Percentiles rank a stretch among this genome's conserved stretches.
phyloP scores from a whole-genome alignment of 129 eudicot species.

The Lactuca saligna region DNA sequence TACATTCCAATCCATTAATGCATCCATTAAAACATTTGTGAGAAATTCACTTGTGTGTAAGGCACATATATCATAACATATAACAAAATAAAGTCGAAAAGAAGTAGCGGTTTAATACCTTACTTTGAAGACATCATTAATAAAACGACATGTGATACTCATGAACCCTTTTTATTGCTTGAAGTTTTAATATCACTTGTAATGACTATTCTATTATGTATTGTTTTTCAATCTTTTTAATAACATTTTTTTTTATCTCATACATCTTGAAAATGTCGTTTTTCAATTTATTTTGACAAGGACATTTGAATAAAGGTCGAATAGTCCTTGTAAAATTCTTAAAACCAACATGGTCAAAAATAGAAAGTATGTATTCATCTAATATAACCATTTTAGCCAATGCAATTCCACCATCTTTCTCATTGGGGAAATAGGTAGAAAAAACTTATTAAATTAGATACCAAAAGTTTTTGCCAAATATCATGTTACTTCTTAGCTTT shows the following conservation, averaged over 20 bases:
- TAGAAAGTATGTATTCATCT: not conserved
- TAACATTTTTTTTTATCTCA: too few species aligned
- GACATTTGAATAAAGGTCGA: too few species aligned
- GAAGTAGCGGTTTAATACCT: too few species aligned
- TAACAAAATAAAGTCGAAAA: not conserved
- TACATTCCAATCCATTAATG: not conserved
- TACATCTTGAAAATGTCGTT: too few species aligned
- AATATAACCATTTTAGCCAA: conserved; percentile 5
- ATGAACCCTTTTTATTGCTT: conserved; percentile 1
- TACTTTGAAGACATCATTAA: not conserved
- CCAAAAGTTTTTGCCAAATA: not conserved
- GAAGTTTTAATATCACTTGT: not conserved
- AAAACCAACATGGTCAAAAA: not conserved
- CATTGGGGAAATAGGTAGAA: not conserved
- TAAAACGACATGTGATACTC: not conserved
- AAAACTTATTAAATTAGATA: not conserved
- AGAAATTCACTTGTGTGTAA: not conserved
- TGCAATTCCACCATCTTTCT: too few species aligned
- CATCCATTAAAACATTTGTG: not conserved
- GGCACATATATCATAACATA: not conserved
- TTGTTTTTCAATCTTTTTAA: too few species aligned
- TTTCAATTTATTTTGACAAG: too few species aligned
- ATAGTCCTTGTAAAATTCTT: too few species aligned
- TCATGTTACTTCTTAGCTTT: not conserved
- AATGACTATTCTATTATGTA: too few species aligned